Evolutionary conservation across 257 asterid species (phyloP).

Genomic region (Solanum bulbocastanum): DNA sequence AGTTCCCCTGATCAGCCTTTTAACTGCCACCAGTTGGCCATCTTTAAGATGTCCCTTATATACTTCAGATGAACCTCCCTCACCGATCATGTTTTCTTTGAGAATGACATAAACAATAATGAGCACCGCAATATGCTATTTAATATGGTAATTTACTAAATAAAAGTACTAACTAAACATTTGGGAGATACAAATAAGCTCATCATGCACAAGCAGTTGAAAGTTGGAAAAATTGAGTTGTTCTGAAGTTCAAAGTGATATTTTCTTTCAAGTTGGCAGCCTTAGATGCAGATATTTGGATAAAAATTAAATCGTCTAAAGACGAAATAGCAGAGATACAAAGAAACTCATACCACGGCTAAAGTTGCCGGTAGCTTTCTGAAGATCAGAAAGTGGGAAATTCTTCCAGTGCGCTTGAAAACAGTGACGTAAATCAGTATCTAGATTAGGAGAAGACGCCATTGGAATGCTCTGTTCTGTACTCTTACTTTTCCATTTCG

Average conservation of each 20-base stretch:
- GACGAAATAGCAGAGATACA: background rate
- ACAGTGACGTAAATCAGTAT: background rate
- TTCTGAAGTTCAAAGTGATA: background rate
- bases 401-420: constrained; percentile 3
- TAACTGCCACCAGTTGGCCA: constrained; percentile 75
- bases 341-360: constrained; percentile 1
- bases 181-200: background rate
- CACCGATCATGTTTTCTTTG: constrained; percentile 72
- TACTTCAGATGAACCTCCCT: constrained; percentile 93
- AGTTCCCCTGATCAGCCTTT: constrained; percentile 75
- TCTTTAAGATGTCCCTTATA: constrained; percentile 75
- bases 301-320: background rate
- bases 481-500: background rate
- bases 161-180: background rate
- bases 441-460: background rate
- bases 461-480: background rate
- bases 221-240: background rate
- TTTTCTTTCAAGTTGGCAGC: background rate
- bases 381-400: constrained; percentile 1
- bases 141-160: background rate
- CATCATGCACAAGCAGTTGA: background rate
- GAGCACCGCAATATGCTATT: background rate
- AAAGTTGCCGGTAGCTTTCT: constrained; percentile 1
- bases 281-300: background rate
- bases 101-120: background rate